Percentiles rank a stretch among this genome's conserved stretches.
phyloP scores from a whole-genome alignment of 2,329 filamentous ascomycete species.

The Neodidymelliopsis sp. region DNA sequence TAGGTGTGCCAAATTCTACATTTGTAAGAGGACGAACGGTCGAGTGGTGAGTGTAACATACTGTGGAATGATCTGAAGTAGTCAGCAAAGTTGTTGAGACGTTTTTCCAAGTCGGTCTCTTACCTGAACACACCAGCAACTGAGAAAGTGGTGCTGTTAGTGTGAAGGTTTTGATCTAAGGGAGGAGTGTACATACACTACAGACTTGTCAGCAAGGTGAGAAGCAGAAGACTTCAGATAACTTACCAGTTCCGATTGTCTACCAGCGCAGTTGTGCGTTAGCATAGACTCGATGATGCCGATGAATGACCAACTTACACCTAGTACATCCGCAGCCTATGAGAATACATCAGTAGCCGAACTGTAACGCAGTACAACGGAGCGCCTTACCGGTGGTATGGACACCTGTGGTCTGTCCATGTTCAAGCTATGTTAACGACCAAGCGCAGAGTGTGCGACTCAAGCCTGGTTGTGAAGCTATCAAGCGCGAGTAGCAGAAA shows the following conservation, averaged over 20 bases:
- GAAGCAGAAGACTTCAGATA: not conserved
- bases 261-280: constrained; percentile 22
- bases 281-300: constrained; percentile 18
- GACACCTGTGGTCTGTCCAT: constrained; percentile 46
- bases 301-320: constrained; percentile 36
- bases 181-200: constrained; percentile 30
- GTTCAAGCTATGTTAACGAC: not conserved
- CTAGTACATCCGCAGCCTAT: constrained; percentile 50
- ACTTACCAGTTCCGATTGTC: constrained; percentile 51
- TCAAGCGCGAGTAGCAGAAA: not conserved
- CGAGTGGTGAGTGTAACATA: constrained; percentile 17
- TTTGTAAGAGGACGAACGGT: not conserved
- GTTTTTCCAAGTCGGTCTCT: no score
- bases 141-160: constrained; percentile 31
- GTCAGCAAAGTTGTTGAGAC: constrained; percentile 19
- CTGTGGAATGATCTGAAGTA: constrained; percentile 44
- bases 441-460: no score
- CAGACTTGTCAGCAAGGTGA: constrained; percentile 20
- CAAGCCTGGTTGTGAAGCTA: not conserved
- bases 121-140: constrained; percentile 55
- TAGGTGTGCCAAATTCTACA: constrained; percentile 67
- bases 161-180: not conserved
- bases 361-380: not conserved
- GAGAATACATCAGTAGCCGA: constrained; percentile 28
- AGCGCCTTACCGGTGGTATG: constrained; percentile 42